Evolutionary conservation across 2,329 filamentous ascomycete species (phyloP).

Genomic region (Trichoderma hamatum): DNA sequence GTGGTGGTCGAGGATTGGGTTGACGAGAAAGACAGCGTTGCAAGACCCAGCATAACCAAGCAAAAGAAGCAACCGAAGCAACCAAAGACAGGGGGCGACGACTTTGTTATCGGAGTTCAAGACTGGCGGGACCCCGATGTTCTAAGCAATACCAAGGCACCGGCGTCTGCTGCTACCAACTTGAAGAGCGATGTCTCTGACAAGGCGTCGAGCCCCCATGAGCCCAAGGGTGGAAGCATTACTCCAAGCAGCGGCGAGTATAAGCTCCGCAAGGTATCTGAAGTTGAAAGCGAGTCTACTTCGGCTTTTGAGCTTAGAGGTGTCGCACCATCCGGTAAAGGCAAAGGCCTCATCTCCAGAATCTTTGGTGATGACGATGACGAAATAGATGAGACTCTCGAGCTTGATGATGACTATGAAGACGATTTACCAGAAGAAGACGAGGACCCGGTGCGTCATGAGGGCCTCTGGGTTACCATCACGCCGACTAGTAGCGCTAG

Average conservation of each 20-base stretch:
- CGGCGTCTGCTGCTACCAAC: neutral
- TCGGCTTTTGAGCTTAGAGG: neutral
- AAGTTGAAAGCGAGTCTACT: conserved; percentile 15
- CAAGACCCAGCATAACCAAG: conserved; percentile 46
- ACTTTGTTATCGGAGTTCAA: conserved; percentile 80
- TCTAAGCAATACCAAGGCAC: conserved; percentile 35
- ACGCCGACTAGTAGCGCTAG: conserved; percentile 87
- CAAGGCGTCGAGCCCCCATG: conserved; percentile 33
- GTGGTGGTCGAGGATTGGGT: conserved; percentile 68
- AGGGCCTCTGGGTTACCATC: conserved; percentile 95
- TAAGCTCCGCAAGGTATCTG: conserved; percentile 31
- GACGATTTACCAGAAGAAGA: conserved; percentile 30
- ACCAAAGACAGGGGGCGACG: conserved; percentile 38
- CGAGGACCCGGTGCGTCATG: conserved; percentile 43
- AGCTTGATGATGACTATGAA: conserved; percentile 30
- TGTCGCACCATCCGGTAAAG: conserved; percentile 38
- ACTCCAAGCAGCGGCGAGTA: conserved; percentile 77
- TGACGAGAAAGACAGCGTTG: conserved; percentile 52
- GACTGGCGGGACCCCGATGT: conserved; percentile 80
- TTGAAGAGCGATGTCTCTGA: conserved; percentile 13
- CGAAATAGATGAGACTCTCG: conserved; percentile 32
- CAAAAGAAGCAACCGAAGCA: conserved; percentile 32
- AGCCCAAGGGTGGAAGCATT: conserved; percentile 66
- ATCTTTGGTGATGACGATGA: conserved; percentile 50
- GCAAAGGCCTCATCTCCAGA: conserved; percentile 50